phyloP scores from a whole-genome alignment of 768 basidiomycete genomes.

The Podaxis sp. region DNA sequence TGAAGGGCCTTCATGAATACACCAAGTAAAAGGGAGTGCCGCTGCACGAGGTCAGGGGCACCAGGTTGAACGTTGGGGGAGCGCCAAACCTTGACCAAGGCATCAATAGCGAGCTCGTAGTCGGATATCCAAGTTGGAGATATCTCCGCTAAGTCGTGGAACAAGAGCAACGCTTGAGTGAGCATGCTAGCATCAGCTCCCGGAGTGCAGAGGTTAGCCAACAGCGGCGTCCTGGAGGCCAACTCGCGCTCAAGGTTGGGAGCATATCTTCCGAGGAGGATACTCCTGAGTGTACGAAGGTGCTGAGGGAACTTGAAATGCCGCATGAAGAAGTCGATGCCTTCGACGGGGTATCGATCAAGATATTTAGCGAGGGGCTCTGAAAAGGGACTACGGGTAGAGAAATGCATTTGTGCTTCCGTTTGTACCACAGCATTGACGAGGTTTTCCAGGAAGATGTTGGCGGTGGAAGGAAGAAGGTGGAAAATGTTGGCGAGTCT shows the following conservation, averaged over 20 bases:
- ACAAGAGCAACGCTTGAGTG: slow-evolving; percentile 69
- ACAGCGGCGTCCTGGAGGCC: slow-evolving; percentile 48
- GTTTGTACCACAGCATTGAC: slow-evolving; percentile 87
- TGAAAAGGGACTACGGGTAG: slow-evolving; percentile 87
- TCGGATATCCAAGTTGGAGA: slow-evolving; percentile 70
- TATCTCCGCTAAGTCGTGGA: slow-evolving; percentile 68
- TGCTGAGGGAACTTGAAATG: slow-evolving; percentile 76
- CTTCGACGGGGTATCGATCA: slow-evolving; percentile 83
- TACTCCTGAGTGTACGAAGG: slow-evolving; percentile 78
- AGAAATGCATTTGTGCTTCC: slow-evolving; percentile 88
- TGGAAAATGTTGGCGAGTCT: slow-evolving; percentile 98
- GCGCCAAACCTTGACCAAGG: slow-evolving; percentile 72
- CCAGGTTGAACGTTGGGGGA: slow-evolving; percentile 42
- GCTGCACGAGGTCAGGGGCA: slow-evolving; percentile 47
- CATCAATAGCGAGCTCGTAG: slow-evolving; percentile 62
- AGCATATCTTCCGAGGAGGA: slow-evolving; percentile 75
- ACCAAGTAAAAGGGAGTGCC: slow-evolving; percentile 62
- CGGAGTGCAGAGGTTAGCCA: slow-evolving; percentile 49
- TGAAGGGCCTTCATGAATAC: slow-evolving; percentile 75
- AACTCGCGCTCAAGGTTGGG: slow-evolving; percentile 70
- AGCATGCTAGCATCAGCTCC: slow-evolving; percentile 46
- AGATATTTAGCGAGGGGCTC: slow-evolving; percentile 88
- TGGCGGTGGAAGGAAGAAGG: slow-evolving; percentile 88
- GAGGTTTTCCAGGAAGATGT: slow-evolving; percentile 86
- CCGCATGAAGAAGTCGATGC: slow-evolving; percentile 78